These are phyloP conservation scores for Pichia sp. DNA, from an alignment of 1,139 yeast genomes.

Conservation along the genomic window DNA sequence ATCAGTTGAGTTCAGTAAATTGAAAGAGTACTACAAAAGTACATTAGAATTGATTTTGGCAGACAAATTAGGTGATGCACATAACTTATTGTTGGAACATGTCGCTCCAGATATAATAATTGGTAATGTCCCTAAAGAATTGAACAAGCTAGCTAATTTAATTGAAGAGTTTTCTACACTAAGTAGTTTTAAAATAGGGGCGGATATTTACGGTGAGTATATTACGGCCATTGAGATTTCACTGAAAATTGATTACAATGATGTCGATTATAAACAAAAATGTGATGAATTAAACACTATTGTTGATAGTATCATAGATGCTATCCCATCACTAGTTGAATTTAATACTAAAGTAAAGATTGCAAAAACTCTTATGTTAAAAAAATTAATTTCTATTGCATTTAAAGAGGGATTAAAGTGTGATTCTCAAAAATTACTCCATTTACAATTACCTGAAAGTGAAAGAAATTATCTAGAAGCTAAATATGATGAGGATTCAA, in stretches of 20 bases:
- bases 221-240: conserved; percentile 28
- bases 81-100: conserved; percentile 42
- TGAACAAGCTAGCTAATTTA: conserved; percentile 38
- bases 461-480: conserved; percentile 38
- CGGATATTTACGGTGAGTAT: conserved; percentile 51
- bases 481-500: conserved; percentile 10
- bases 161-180: conserved; percentile 42
- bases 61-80: conserved; percentile 58
- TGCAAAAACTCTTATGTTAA: conserved; percentile 42
- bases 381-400: conserved; percentile 35
- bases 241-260: conserved; percentile 2
- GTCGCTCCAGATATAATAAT: conserved; percentile 71
- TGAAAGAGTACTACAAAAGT: conserved; percentile 53
- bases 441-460: conserved; percentile 38
- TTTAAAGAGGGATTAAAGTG: conserved; percentile 20
- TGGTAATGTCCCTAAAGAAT: conserved; percentile 30
- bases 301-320: conserved; percentile 3
- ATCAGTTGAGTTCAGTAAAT: conserved; percentile 40
- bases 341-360: conserved; percentile 5
- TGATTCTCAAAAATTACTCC: conserved; percentile 15
- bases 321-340: conserved; percentile 7
- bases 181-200: conserved; percentile 54
- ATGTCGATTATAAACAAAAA: conserved; percentile 1
- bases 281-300: background rate
- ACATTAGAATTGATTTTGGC: conserved; percentile 62